Evolutionary conservation across 129 eudicot species (phyloP), one percentile per base, ranked within the genome.

Genomic region (Chrysanthemum seticuspe): DNA sequence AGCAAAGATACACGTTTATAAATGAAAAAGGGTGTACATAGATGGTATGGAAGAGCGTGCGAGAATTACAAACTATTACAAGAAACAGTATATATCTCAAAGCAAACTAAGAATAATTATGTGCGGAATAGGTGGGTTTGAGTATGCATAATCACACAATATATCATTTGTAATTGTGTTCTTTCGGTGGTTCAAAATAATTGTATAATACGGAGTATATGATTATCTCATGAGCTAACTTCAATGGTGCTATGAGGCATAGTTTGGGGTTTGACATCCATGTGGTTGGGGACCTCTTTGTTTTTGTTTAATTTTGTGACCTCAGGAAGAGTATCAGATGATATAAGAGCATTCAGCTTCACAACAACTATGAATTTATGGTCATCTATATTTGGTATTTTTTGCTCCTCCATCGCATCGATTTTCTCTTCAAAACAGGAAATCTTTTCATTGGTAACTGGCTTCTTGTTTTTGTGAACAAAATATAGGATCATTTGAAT

Each of bases 401-500:
- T 85, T 29, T 50, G 62, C 4, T 85, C 75, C 12, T 74, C 83
- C 45, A 72, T 27, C 7, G n/a, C 34, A 5, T 48, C 57, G 13
- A 59, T 53, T 15, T 75, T 45, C 14, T 7, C 59, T 52, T 50
- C 25, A 14, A 52, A 11, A 34, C 57, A 56, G 23, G 19, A 47
- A 4, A 40, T 57, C n/a, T 80, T 66, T 13, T 68, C 77, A 12
- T 77, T 81, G 9, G 56, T 56, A 1, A 31, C 50, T 11, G 70
- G 60, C 70, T 79, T 79, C 56, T 82, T 87, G 15, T 83, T 85
- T 34, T 76, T 83, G 83, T 87, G 87, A 5, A 87, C 62, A 45
- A 62, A 8, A 16, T 90, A 90, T 13, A 90, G 82, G 34, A 81
- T 79, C 93, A 89, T 89, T 73, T 89, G 96, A 3, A 89, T 67